A percentile compares a stretch with the other conserved stretches of the same genome.
Evolutionary conservation across 371 early-diverging fungal genomes (phyloP).

Genomic region (Lichtheimia ramosa): DNA sequence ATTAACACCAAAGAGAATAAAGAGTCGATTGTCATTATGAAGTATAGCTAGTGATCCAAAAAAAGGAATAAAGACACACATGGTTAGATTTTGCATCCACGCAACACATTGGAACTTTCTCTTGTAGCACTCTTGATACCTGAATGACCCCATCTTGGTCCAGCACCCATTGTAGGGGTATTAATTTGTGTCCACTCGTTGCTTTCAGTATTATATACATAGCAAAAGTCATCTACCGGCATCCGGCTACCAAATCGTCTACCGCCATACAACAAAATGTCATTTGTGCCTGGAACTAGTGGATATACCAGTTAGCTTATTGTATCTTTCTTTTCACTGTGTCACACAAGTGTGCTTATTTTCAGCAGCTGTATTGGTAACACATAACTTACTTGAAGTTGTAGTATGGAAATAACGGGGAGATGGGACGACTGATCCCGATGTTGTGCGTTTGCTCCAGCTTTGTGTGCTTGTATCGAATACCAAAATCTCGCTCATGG

Average conservation of each 20-base stretch:
- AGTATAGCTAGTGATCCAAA: constrained; percentile 9
- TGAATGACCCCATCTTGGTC: constrained; percentile 24
- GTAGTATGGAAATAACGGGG: constrained; percentile 19
- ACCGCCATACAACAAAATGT: constrained; percentile 14
- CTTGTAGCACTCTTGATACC: constrained; percentile 9
- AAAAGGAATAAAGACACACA: too few relatives aligned
- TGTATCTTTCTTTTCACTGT: too few relatives aligned
- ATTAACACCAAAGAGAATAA: constrained; percentile 21
- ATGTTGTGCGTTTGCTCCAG: constrained; percentile 7
- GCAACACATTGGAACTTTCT: not conserved
- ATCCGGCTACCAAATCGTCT: not conserved
- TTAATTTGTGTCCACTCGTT: constrained; percentile 13
- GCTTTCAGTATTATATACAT: constrained; percentile 8
- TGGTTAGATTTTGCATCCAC: not conserved
- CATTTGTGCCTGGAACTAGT: constrained; percentile 10
- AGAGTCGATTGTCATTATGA: constrained; percentile 10
- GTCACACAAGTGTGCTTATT: not conserved
- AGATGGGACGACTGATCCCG: constrained; percentile 8
- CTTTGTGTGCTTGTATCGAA: constrained; percentile 8
- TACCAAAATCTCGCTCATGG: constrained; percentile 17
- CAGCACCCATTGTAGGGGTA: constrained; percentile 11
- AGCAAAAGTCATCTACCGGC: constrained; percentile 18
- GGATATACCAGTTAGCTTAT: not conserved
- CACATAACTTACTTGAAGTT: constrained; percentile 5
- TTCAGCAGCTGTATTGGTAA: not conserved